Evolutionary conservation across 78 protist species (phyloP).

Genomic region (Cavenderia fasciculata): DNA sequence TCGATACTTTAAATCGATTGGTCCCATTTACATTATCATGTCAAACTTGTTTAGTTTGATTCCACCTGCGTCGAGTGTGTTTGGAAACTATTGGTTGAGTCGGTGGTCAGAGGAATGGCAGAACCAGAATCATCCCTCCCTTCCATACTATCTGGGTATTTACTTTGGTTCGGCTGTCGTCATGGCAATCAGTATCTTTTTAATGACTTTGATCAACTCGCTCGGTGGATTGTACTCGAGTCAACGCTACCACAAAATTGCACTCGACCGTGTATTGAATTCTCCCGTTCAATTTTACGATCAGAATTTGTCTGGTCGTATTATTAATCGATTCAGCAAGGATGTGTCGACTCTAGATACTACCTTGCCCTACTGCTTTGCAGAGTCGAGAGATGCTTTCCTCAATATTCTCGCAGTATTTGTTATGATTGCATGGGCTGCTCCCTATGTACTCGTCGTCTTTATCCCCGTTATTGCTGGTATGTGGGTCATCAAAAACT

Average conservation of each 20-base stretch:
- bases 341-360: slow-evolving; percentile 77
- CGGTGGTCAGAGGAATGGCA: slow-evolving; percentile 6
- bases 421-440: background rate
- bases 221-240: slow-evolving; percentile 6
- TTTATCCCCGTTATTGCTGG: slow-evolving; percentile 18
- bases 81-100: slow-evolving; percentile 17
- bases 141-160: background rate
- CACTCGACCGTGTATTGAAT: background rate
- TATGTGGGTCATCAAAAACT: slow-evolving; percentile 21
- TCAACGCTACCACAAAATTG: background rate
- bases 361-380: background rate
- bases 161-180: background rate
- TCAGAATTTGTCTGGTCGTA: slow-evolving; percentile 88
- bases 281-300: slow-evolving; percentile 35
- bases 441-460: slow-evolving; percentile 51
- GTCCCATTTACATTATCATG: background rate
- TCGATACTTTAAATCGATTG: background rate
- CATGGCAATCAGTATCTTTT: slow-evolving; percentile 6
- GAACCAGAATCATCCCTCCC: background rate
- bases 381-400: background rate
- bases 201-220: background rate
- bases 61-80: background rate
- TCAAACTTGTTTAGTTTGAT: background rate
- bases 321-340: slow-evolving; percentile 95
- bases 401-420: background rate